Evolutionary conservation across 345 rosid species (phyloP), one percentile per base, ranked within the genome.

Genomic region (Trapa bicornis): DNA sequence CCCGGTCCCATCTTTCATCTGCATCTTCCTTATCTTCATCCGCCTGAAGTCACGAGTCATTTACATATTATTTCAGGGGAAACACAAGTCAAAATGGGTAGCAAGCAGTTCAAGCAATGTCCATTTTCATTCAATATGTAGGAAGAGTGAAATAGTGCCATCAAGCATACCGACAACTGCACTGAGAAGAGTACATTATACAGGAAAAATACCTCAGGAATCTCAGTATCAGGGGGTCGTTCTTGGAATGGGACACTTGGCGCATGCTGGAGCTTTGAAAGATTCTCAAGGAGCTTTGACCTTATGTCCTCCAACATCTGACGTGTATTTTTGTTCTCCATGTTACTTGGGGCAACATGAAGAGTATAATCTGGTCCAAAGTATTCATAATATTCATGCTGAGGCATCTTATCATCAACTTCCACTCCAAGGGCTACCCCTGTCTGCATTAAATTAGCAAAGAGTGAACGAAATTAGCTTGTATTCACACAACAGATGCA

Each of bases 211-310:
- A 87, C 94, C 90, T 87, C 94, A 48, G 91, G 87, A 74, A 84
- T 58, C 77, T 85, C 88, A 37, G 96, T 82, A 67, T 89, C 92
- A 65, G 97, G 96, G 41, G 82, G 88, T 67, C 92, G 82, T 79
- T 91, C 99, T 77, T 86, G 95, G 78, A 94, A 94, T 63, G 78
- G 97, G 47, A 91, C 89, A 77, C 99, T 89, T 60, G 99, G 97
- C 66, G 99, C 99, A 87, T 94, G 99, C 81, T 82, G 92, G 74
- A 94, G 95, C 79, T 71, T 94, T 58, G 97, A 85, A 74, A 94
- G 95, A 80, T 94, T 74, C 5, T 89, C 95, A 42, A 94, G 96
- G 72, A 94, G 91, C 78, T 86, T 87, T 37, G 73, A 75, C 50
- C 85, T 84, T 80, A 91, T 94, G 11, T 89, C 95, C 62, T 94